Base-by-base conservation (phyloP, 2,329 filamentous ascomycete species). In the Davidsoniella eucalypti region DNA sequence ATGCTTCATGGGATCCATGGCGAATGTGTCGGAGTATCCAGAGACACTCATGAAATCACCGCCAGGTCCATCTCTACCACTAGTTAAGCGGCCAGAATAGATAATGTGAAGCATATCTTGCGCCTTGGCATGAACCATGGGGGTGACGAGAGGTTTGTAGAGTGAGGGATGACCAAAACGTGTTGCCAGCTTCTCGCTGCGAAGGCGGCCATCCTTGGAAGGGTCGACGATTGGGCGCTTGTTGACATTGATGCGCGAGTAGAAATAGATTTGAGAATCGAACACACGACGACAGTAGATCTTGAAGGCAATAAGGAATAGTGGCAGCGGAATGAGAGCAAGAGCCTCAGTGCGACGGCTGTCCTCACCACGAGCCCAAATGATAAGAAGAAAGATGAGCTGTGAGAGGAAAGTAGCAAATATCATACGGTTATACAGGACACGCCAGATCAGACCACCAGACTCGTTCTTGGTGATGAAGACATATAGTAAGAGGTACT, bases 381-480 rank as follows among this genome's bases (percentile, higher is more conserved):
- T 75, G 33, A 87, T 75, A 25, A 94, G 69, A 48, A 84, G 85
- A 23, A 87, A 78, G 50, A 95, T 73, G 8, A 86, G 62, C 57
- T 94, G 87, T 36, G 85, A 76, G 7, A 98, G 68, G 25, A 94
- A 76, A 0, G 78, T 72, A 25, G 79, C 85, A 58, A 95, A 90
- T 21, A 96, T 68, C 62, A 95, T 72, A n/a, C 92, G 83, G 64
- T 98, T 98, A 71, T 87, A 93, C 5, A 96, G 64, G 1, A 88
- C 77, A 16, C 87, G 80, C 92, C 92, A 98, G 61, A 87, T 94
- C 62, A 84, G 77, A 47, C 92, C 92, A 7, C 88, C 92, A 0
- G 88, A 95, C 61, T 98, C 92, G 25, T 83, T 94, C 69, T 96
- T 98, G 44, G 92, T 98, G 56, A 94, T 76, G 61, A 95, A 96